Conservation (phyloP, 257 asterid species). For the Schizonepeta tenuifolia region DNA sequence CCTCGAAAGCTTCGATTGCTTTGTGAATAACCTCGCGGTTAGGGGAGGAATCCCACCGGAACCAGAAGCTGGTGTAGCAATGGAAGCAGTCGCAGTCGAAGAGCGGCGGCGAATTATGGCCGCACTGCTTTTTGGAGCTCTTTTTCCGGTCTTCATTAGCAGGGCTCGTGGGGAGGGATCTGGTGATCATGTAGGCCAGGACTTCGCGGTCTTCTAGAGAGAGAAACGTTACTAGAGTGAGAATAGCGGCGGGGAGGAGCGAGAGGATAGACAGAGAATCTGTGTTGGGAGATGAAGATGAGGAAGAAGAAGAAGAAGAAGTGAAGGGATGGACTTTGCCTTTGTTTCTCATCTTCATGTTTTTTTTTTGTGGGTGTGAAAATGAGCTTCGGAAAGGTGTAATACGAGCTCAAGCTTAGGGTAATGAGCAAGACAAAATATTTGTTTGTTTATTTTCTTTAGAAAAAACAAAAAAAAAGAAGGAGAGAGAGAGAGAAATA, state of each 20-base stretch:
- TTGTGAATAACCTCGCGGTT: slow-evolving; percentile 77
- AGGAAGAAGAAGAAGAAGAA: slow-evolving; percentile 38
- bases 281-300: slow-evolving; percentile 21
- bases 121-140: slow-evolving; percentile 34
- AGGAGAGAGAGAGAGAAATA: neutral
- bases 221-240: slow-evolving; percentile 53
- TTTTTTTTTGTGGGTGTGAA: neutral
- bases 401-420: slow-evolving; percentile 15
- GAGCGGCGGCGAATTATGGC: slow-evolving; percentile 45
- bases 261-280: slow-evolving; percentile 45
- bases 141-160: slow-evolving; percentile 35
- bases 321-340: slow-evolving; percentile 79
- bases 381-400: neutral
- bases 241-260: slow-evolving; percentile 66
- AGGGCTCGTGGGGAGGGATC: slow-evolving; percentile 57
- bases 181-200: slow-evolving; percentile 66
- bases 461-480: neutral
- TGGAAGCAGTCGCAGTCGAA: slow-evolving; percentile 75
- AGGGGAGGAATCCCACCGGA: slow-evolving; percentile 76
- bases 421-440: neutral
- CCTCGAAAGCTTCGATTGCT: slow-evolving; percentile 82
- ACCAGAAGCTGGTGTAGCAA: slow-evolving; percentile 79
- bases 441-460: neutral
- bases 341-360: slow-evolving; percentile 67
- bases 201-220: slow-evolving; percentile 66